These are phyloP conservation scores for Trebouxia sp. DNA, from an alignment of 139 green algal genomes.

Conservation along the genomic window DNA sequence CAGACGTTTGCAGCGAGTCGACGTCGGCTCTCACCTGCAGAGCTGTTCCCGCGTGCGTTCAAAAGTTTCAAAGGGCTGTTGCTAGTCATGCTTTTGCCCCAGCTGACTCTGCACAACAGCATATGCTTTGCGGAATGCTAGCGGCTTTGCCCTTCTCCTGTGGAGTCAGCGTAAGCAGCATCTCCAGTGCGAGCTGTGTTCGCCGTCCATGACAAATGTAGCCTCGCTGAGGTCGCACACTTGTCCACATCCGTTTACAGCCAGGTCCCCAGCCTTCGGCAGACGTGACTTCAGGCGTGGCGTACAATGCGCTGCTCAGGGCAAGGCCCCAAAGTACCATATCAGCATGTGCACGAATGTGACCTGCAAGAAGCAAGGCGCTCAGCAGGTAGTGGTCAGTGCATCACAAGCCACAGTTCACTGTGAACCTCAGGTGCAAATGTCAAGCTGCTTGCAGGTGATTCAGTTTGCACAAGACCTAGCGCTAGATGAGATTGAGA, in stretches of 20 bases:
- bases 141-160: no score
- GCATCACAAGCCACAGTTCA: not conserved
- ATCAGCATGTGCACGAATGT: conserved; percentile 51
- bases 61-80: not conserved
- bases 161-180: no score
- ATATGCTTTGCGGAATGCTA: no score
- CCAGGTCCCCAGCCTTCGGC: no score
- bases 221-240: not conserved
- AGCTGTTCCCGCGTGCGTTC: conserved; percentile 23
- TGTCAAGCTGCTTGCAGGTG: conserved; percentile 25
- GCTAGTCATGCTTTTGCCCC: not conserved
- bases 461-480: conserved; percentile 54
- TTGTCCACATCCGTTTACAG: no score
- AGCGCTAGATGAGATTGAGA: conserved; percentile 35
- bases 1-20: not conserved
- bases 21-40: not conserved
- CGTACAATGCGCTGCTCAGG: not conserved
- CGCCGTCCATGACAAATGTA: no score
- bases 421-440: not conserved
- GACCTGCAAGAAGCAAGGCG: conserved; percentile 59
- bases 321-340: not conserved
- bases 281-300: not conserved
- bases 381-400: conserved; percentile 48
- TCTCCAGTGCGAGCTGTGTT: no score
- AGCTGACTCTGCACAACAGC: not conserved